A percentile compares a stretch with the other conserved stretches of the same genome.
phyloP scores from a whole-genome alignment of 768 basidiomycete genomes.

The Boletus sp. region DNA sequence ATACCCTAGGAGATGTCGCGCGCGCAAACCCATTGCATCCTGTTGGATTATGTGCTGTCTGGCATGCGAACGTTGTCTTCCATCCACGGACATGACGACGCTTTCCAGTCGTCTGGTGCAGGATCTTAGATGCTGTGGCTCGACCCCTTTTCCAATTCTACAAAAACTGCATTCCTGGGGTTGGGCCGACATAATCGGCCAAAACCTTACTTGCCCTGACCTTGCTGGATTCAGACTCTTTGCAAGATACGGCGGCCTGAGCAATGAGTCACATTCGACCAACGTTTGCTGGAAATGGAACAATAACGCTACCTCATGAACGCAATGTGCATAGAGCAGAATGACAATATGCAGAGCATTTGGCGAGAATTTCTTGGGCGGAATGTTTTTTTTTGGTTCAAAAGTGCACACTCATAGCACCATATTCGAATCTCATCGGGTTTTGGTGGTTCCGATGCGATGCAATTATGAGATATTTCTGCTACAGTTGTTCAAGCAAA shows the following conservation, averaged over 20 bases:
- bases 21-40: not conserved
- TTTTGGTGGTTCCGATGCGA: not conserved
- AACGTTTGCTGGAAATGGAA: not conserved
- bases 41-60: not conserved
- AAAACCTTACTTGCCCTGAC: slow-evolving; percentile 9
- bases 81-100: not conserved
- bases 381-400: not conserved
- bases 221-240: not conserved
- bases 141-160: not conserved
- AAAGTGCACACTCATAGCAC: not conserved
- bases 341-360: too few relatives aligned
- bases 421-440: not conserved
- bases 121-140: not conserved
- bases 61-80: not conserved
- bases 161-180: not conserved
- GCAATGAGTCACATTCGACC: not conserved
- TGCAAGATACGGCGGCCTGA: not conserved
- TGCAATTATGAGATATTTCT: not conserved
- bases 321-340: too few relatives aligned
- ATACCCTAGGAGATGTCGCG: not conserved
- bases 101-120: not conserved
- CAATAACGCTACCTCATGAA: not conserved
- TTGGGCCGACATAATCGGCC: not conserved
- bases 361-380: not conserved
- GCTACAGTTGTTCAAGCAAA: not conserved